These are phyloP conservation scores for Priceomyces medius DNA, from an alignment of 805 yeast genomes.

Conservation along the genomic window DNA sequence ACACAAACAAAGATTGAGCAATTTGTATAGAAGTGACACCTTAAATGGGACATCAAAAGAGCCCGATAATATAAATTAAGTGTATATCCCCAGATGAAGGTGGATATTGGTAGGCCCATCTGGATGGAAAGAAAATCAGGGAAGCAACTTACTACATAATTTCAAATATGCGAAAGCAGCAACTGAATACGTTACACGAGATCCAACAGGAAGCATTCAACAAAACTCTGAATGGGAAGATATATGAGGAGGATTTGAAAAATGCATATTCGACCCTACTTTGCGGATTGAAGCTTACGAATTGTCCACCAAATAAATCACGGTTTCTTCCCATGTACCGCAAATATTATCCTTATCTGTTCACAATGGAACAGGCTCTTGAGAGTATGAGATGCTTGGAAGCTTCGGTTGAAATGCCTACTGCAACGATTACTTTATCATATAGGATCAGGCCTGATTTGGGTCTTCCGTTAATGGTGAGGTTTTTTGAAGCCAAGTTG, in stretches of 20 bases:
- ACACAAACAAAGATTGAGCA: background rate
- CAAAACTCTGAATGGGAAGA: constrained; percentile 52
- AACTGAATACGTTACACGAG: constrained; percentile 36
- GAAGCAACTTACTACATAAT: background rate
- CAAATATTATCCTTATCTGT: constrained; percentile 50
- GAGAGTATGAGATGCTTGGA: constrained; percentile 48
- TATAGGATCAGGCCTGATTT: constrained; percentile 53
- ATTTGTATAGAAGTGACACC: background rate
- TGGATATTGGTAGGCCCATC: too few relatives aligned
- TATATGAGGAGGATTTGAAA: constrained; percentile 55
- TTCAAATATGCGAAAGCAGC: background rate
- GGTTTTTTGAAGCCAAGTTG: constrained; percentile 60
- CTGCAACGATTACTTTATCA: constrained; percentile 53
- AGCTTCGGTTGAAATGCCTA: constrained; percentile 46
- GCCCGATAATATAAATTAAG: too few relatives aligned
- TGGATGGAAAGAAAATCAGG: too few relatives aligned
- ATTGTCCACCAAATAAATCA: constrained; percentile 13
- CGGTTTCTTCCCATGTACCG: constrained; percentile 22
- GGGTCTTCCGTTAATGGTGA: constrained; percentile 46
- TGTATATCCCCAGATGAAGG: too few relatives aligned
- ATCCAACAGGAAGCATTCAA: constrained; percentile 43
- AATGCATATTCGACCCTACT: constrained; percentile 56
- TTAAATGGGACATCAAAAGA: too few relatives aligned
- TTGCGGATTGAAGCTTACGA: constrained; percentile 33
- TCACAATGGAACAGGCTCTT: constrained; percentile 52